These are phyloP conservation scores for Musa troglodytarum DNA, from an alignment of 176 grass and related monocot genomes.

Conservation along the genomic window DNA sequence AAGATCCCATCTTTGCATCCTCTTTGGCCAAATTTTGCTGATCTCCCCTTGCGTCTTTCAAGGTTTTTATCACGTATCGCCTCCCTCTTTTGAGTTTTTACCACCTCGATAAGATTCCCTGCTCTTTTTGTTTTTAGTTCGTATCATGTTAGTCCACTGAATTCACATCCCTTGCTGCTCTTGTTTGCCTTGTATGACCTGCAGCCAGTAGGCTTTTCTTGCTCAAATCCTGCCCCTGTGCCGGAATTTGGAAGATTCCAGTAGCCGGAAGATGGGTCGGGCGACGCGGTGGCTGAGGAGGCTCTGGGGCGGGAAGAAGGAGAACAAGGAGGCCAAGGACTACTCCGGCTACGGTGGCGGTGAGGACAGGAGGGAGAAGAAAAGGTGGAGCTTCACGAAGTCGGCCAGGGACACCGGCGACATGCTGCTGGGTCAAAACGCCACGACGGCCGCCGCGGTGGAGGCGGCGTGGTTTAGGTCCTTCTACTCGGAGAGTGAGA, in stretches of 20 bases:
- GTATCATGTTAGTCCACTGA: not conserved
- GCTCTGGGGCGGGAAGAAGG: constrained; percentile 53
- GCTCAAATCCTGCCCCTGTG: not conserved
- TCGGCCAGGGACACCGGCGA: constrained; percentile 33
- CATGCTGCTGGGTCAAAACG: not conserved
- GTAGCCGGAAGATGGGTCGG: constrained; percentile 51
- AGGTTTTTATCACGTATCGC: not conserved
- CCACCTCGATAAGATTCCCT: constrained; percentile 6
- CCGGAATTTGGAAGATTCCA: not conserved
- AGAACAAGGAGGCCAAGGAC: constrained; percentile 27
- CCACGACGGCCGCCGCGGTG: constrained; percentile 34
- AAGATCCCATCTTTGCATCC: not conserved
- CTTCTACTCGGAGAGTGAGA: constrained; percentile 49
- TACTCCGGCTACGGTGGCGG: not conserved
- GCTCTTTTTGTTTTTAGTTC: not conserved
- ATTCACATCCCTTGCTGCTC: not conserved
- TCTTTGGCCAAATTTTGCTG: not conserved
- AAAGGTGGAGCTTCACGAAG: constrained; percentile 75
- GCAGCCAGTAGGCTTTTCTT: too few species aligned
- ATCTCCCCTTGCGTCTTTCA: not conserved
- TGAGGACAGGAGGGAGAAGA: constrained; percentile 41
- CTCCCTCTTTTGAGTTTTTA: not conserved
- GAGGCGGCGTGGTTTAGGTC: constrained; percentile 64
- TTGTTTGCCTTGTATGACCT: not conserved
- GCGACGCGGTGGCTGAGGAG: constrained; percentile 63